Evolutionary conservation across 169 alveolate genomes (phyloP).

Genomic region (Plasmodium sp.): DNA sequence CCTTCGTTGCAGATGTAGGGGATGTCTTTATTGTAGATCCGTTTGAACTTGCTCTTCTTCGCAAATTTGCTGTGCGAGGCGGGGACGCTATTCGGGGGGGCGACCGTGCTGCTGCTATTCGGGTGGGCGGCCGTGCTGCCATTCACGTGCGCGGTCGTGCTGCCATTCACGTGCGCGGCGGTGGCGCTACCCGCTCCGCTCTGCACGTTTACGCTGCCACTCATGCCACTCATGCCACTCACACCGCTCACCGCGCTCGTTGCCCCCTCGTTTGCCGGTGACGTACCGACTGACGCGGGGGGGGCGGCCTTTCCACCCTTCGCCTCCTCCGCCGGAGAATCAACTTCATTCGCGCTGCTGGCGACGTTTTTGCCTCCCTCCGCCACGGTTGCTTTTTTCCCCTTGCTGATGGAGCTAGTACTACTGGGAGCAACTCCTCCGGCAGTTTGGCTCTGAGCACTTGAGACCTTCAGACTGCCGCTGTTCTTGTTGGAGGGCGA

Average conservation of each 20-base stretch:
- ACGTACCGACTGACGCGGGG: neutral
- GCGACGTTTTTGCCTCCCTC: neutral
- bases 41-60: constrained; percentile 28
- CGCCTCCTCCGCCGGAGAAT: neutral
- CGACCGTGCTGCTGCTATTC: neutral
- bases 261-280: neutral
- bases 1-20: constrained; percentile 82
- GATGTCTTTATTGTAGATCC: constrained; percentile 75
- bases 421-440: neutral
- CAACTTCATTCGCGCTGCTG: neutral
- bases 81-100: too few species aligned
- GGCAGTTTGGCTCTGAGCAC: neutral
- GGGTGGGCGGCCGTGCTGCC: too few species aligned
- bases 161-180: too few species aligned
- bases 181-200: neutral
- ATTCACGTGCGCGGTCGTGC: too few species aligned
- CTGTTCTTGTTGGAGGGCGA: neutral
- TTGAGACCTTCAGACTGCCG: neutral
- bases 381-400: neutral
- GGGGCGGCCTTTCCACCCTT: neutral
- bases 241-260: neutral
- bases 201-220: neutral
- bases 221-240: too few species aligned
- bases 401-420: neutral
- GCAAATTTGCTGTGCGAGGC: neutral